These are phyloP conservation scores for Rhamnella rubrinervis DNA, from an alignment of 331 rosid genomes.

Conservation along the genomic window DNA sequence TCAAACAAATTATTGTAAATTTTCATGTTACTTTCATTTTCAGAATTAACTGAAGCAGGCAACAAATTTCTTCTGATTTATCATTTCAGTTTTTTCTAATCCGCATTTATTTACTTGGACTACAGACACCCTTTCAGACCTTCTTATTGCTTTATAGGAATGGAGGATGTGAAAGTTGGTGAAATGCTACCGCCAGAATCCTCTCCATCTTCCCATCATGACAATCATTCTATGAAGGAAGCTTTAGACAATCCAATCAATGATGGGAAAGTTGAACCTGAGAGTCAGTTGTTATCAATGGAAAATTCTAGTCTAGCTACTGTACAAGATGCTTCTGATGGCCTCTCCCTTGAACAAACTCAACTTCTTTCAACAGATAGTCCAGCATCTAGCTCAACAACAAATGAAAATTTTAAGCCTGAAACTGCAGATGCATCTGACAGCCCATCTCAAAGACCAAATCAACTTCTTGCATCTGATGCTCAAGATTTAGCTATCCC, in stretches of 20 bases:
- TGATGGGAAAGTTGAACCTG: constrained; percentile 45
- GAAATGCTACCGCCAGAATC: constrained; percentile 44
- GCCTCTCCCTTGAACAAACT: constrained; percentile 35
- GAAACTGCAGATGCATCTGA: constrained; percentile 30
- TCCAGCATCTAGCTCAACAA: constrained; percentile 33
- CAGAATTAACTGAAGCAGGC: background rate
- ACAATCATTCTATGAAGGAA: constrained; percentile 33
- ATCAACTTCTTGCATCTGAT: constrained; percentile 31
- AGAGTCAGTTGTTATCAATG: constrained; percentile 24
- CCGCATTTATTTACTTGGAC: constrained; percentile 30
- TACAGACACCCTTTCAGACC: constrained; percentile 34
- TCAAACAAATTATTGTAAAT: background rate
- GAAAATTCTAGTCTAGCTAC: constrained; percentile 29
- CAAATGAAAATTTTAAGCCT: constrained; percentile 23
- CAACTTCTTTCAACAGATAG: constrained; percentile 33
- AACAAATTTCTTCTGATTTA: background rate
- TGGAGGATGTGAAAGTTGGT: constrained; percentile 67
- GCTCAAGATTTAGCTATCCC: constrained; percentile 25
- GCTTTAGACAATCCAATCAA: constrained; percentile 25
- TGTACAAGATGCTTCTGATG: constrained; percentile 36
- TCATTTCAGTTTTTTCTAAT: constrained; percentile 22
- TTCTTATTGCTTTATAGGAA: constrained; percentile 33
- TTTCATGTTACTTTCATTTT: background rate
- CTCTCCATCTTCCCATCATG: constrained; percentile 29
- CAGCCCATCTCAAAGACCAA: constrained; percentile 35